Base-by-base conservation (phyloP, 106 monocot genomes). In the Posidonia australis region DNA sequence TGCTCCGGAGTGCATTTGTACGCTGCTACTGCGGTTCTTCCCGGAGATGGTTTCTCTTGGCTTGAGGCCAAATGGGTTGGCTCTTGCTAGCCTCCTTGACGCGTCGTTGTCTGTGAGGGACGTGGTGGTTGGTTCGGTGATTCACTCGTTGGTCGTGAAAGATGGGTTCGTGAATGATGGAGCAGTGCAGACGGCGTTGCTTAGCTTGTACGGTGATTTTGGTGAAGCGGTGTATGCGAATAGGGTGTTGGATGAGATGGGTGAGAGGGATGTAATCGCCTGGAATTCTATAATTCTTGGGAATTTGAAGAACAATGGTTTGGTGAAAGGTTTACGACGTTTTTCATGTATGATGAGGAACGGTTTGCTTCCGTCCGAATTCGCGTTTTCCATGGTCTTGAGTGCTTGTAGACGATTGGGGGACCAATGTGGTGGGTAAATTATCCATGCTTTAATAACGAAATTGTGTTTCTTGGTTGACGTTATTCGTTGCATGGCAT, bases 251-350 rank as follows among this genome's bases (percentile, higher is more conserved):
- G n/a, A 48, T 10, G 89, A 86, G 42, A 86, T 89, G 78, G 26
- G 5, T 48, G 66, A 74, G 4, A 72, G 70, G 65, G 94, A 94
- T 55, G 57, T 44, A 21, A 67, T 94, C 45, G 71, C 89, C 57
- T 94, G 89, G 84, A 94, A 90, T 46, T 72, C 78, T 18, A 72
- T 82, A 9, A 84, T 89, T 24, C 51, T 66, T 31, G 62, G 84
- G 31, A 53, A 70, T 58, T 52, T 79, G 64, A 78, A 71, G 48
- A 70, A 68, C 13, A 60, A 67, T 4, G 43, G 42, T 9, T 25
- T 67, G 17, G 30, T 46, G 23, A 56, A 23, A 9, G 86, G 77
- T 5, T 58, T 86, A 41, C 6, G 25, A 23, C 42, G 79, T 0
- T 77, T 74, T 43, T 31, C 17, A 21, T 22, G 17, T 0, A 82